Conservation (phyloP, 1,284 basidiomycete species). For the Moniliophthora roreri region DNA sequence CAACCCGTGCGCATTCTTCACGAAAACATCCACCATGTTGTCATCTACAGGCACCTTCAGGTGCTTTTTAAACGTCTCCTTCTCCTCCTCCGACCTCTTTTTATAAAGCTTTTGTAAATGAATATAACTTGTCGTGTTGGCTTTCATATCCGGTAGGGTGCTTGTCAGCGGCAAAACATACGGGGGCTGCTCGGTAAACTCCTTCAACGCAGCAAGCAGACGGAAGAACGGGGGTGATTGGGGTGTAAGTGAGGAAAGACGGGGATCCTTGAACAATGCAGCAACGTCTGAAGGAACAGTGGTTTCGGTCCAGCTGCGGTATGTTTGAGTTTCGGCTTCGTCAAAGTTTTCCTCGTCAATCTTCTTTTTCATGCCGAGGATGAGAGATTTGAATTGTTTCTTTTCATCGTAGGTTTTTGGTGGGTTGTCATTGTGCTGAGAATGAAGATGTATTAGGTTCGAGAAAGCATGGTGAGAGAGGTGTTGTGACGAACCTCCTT, state of each 20-base stretch:
- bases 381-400: constrained; percentile 71
- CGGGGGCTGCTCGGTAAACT: constrained; percentile 52
- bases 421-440: constrained; percentile 61
- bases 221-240: constrained; percentile 76
- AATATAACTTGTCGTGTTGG: constrained; percentile 83
- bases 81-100: constrained; percentile 68
- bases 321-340: constrained; percentile 83
- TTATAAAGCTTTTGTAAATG: constrained; percentile 80
- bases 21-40: constrained; percentile 76
- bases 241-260: constrained; percentile 38
- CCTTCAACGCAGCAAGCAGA: constrained; percentile 77
- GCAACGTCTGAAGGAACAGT: constrained; percentile 69
- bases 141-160: constrained; percentile 95
- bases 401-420: constrained; percentile 73
- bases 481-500: constrained; percentile 55
- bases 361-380: constrained; percentile 65
- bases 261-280: constrained; percentile 64
- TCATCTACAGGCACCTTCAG: constrained; percentile 45
- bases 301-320: constrained; percentile 70
- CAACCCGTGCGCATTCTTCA: constrained; percentile 88
- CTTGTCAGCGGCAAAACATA: constrained; percentile 51
- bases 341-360: constrained; percentile 96
- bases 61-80: constrained; percentile 49
- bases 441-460: constrained; percentile 3
- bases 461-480: not conserved